These are phyloP conservation scores for Madurella mycetomatis DNA, from an alignment of 2,329 filamentous ascomycete species.

Conservation along the genomic window DNA sequence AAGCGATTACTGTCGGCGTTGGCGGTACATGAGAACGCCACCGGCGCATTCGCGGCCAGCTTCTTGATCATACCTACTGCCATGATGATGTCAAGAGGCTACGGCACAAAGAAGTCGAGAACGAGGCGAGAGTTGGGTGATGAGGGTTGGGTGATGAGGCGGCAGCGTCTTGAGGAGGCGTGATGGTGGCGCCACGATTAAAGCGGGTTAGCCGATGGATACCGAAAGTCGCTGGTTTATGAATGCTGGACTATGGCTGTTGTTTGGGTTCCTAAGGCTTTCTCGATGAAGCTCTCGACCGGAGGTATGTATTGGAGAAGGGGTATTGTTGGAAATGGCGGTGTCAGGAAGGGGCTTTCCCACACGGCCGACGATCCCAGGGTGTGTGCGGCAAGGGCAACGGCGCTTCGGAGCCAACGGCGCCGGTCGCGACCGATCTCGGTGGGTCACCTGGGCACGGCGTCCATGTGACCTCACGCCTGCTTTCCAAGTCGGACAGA, in stretches of 20 bases:
- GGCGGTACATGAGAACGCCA: slow-evolving; percentile 17
- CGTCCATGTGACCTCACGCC: slow-evolving; percentile 18
- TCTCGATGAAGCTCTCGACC: not conserved
- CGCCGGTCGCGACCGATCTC: slow-evolving; percentile 21
- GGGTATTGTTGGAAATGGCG: slow-evolving; percentile 21
- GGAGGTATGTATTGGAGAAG: not conserved
- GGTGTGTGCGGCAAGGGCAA: not conserved
- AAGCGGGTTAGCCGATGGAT: slow-evolving; percentile 2
- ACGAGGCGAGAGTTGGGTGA: not conserved
- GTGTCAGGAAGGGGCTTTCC: slow-evolving; percentile 19
- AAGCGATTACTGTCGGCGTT: slow-evolving; percentile 47
- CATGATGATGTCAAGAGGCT: slow-evolving; percentile 21
- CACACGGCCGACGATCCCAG: slow-evolving; percentile 1
- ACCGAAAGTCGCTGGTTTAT: not conserved
- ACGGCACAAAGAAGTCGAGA: not conserved
- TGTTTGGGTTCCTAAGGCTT: not conserved
- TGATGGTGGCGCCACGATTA: slow-evolving; percentile 1
- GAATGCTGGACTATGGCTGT: not conserved
- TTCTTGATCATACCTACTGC: slow-evolving; percentile 24
- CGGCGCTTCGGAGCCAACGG: slow-evolving; percentile 12
- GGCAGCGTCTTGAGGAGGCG: not conserved
- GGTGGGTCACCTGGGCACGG: slow-evolving; percentile 22
- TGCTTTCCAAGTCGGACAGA: not conserved
- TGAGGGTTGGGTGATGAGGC: not conserved
- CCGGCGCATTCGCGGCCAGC: slow-evolving; percentile 1